Evolutionary conservation across 148 eudicot species (phyloP), one percentile per base, ranked within the genome.

Genomic region (Euryodendron excelsum): DNA sequence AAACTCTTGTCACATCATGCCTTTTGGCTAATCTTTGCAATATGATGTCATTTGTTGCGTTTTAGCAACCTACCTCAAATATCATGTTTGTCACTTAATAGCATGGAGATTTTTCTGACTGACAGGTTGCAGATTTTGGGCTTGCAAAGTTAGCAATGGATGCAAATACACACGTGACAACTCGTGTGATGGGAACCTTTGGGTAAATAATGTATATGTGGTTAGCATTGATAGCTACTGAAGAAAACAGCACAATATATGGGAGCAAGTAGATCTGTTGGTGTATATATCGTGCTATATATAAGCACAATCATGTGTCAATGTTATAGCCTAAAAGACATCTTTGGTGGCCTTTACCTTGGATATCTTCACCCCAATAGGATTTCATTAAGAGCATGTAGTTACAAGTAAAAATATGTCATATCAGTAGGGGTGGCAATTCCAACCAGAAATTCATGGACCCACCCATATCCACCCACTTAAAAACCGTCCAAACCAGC

Each of bases 101-200:
- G 52, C 47, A 21, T 80, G 65, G 72, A 59, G 48, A 60, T 62
- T 67, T 55, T 28, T 74, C 47, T 68, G 27, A 58, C 36, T 80
- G 65, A 15, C 88, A 85, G 90, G 89, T 85, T 56, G 90, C 95
- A 61, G 95, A 91, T 88, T 91, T 91, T 80, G 95, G 95, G 66
- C 95, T 91, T 64, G 95, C 95, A 79, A 91, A 88, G 81, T 80
- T 91, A 72, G 89, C 90, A 59, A 73, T 79, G 82, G 93, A 90
- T 73, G 82, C 83, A 48, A 86, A 88, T 70, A 85, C 96, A 1
- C 96, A 91, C 67, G 86, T 91, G 72, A 79, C 93, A 33, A 91
- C 96, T 18, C 93, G 96, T 77, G 96, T 91, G 59, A 88, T 91
- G 91, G 96, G 96, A 85, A 91, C 93, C 52, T 91, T 91, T 63